Base-by-base conservation (phyloP, 352 stramenopile species). In the Phytopythium boreale region DNA sequence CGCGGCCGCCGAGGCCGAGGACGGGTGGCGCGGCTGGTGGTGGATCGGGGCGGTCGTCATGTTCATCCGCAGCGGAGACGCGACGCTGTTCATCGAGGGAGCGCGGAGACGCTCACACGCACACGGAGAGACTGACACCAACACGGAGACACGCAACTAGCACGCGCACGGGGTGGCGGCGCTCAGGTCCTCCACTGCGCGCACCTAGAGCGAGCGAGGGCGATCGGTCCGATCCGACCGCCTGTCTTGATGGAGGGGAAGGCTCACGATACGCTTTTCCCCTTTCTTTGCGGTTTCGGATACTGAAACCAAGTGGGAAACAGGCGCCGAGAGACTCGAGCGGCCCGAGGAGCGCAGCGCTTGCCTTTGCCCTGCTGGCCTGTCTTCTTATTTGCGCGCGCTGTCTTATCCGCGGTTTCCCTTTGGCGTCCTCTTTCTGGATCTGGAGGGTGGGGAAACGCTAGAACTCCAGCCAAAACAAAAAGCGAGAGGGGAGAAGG, bases 51-150 rank as follows among this genome's bases (percentile, higher is more conserved):
- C 46, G 63, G 58, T 36, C 55, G 50, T 75, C 68, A 77, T 75
- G 47, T 53, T 53, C 47, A 53, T 53, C 27, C 69, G 69, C 57
- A 79, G 56, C 43, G 72, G 69, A 44, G 72, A 74, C 66, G 57
- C 69, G 56, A 79, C 72, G 51, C 72, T 70, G 52, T 79, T 75
- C 67, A 79, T 72, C 24, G 55, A 68, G 22, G 55, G 37, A 4
- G 11, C 12, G 31, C 34, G n/a, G 43, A 49, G 20, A 10, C 10
- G 3, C 34, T 39, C 34, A 39, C 34, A 39, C 34, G 34, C 34
- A 39, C 34, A 39, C 34, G 34, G 34, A 14, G 34, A 39, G 34
- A 14, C 34, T 10, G 34, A 39, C 34, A 14, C 34, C 6, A 10
- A 39, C 34, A 39, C 34, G 34, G 7, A 39, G 34, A 39, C 10